Base-by-base conservation (phyloP, 2,329 filamentous ascomycete species). In the Neoscytalidium dimidiatum region DNA sequence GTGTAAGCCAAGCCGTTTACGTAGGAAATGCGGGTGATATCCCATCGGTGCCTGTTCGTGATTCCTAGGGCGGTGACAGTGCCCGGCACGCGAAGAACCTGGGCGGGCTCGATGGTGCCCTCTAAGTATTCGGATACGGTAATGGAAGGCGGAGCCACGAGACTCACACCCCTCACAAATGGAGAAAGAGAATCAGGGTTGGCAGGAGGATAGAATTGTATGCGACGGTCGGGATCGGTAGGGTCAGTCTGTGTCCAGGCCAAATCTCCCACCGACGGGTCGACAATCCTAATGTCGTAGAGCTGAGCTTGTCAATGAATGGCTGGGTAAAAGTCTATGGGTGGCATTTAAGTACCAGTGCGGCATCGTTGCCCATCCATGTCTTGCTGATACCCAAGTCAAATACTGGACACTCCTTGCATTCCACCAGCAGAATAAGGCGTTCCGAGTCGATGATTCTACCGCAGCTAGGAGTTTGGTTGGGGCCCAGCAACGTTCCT, bases 1-100 rank as follows among this genome's bases (percentile, higher is more conserved):
- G 44, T 51, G 19, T 49, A 62, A 11, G 29, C 44, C 13, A 62
- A 26, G 19, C 58, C 58, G 58, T 62, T 62, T 11, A 62, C 35
- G 29, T 51, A 62, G 4, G 58, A 62, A 44, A 62, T 26, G 19
- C 44, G 58, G 5, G 44, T 62, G 29, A 62, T 49, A n/a, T 62
- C 41, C 58, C 58, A 62, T n/a, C 29, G 29, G 17, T 49, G 46
- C 17, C 11, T 2, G 21, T 62, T 62, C 2, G 58, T 29, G 23
- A 62, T 41, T 17, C 58, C 46, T 29, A 62, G 14, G 7, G 23
- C 31, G 11, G n/a, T 23, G 8, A 28, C 29, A 4, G 35, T n/a
- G n/a, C 43, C 58, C 3, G 58, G 58, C 8, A 62, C 44, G 8
- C 46, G 43, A 9, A 51, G 11, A 9, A 44, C 19, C 14, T 21